A percentile compares a stretch with the other conserved stretches of the same genome.
phyloP scores from a whole-genome alignment of 768 basidiomycete genomes.

The Leccinum variicolor region DNA sequence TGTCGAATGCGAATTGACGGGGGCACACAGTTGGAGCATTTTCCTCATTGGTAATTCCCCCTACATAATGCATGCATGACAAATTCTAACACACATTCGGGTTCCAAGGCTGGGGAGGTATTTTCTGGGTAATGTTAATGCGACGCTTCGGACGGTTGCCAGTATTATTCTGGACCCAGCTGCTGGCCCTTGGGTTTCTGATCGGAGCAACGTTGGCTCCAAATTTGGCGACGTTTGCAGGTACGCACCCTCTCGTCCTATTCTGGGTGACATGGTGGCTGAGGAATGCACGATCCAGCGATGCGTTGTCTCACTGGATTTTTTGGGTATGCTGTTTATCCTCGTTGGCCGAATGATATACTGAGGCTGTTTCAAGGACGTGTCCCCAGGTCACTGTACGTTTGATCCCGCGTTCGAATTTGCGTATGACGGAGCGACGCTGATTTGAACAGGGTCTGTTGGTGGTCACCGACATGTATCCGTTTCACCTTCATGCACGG shows the following conservation, averaged over 20 bases:
- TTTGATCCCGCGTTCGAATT: neutral
- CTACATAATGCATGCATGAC: neutral
- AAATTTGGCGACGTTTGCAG: conserved; percentile 44
- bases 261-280: neutral
- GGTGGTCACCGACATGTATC: conserved; percentile 48
- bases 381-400: conserved; percentile 49
- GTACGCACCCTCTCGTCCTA: conserved; percentile 18
- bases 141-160: conserved; percentile 29
- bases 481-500: conserved; percentile 51
- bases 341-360: neutral
- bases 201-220: conserved; percentile 52
- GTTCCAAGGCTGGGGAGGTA: conserved; percentile 28
- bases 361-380: conserved; percentile 30
- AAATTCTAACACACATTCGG: conserved; percentile 6
- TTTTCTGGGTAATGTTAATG: conserved; percentile 30
- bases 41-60: conserved; percentile 38
- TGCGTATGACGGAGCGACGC: neutral
- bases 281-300: conserved; percentile 10
- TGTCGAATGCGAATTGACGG: conserved; percentile 1
- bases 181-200: conserved; percentile 45
- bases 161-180: conserved; percentile 32
- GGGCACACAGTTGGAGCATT: conserved; percentile 40
- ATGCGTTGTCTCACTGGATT: conserved; percentile 33
- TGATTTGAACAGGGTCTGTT: conserved; percentile 35
- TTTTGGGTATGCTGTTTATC: conserved; percentile 23